Base-by-base conservation (phyloP, 805 yeast genomes). In the Jamesozyma piceae region DNA sequence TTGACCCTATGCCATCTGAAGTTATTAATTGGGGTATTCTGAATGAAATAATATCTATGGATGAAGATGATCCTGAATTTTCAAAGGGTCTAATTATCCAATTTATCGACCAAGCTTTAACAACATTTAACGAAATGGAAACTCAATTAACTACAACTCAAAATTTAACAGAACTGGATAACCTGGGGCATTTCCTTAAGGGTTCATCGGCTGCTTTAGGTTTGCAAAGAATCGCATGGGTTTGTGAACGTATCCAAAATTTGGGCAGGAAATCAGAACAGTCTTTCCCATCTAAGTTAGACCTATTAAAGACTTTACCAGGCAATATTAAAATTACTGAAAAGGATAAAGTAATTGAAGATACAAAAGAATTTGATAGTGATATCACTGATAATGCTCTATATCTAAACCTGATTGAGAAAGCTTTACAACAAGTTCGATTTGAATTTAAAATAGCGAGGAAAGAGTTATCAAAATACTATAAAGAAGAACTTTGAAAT, bases 141-240 rank as follows among this genome's bases (percentile, higher is more conserved):
- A 64, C 64, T 6, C 60, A 58, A 27, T 47, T 68, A 39, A 51
- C 64, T 26, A 51, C 64, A 1, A 68, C 68, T 28, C 62, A 63
- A 14, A 64, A 72, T 22, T 69, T 88, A 45, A 72, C 67, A 32
- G 71, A 77, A 47, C 66, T 92, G 43, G 80, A 89, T 18, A 71
- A 78, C 13, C 66, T 83, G 52, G 98, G 98, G 13, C 98, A 92
- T 61, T 92, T 86, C 58, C 70, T 92, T 43, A 92, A 92, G 60
- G 98, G 98, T 37, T 82, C 95, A 11, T 94, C 97, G 1, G 95
- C 97, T 2, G 90, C 96, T 1, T 68, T 92, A 45, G 98, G 98
- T 2, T 71, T 92, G 43, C 76, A 75, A 36, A 78, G 79, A 47
- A 84, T 92, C 39, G 88, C 88, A 44, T 75, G 78, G 56, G 82